Conservation (phyloP, 1,284 basidiomycete species). For the Apiotrichum porosum region DNA sequence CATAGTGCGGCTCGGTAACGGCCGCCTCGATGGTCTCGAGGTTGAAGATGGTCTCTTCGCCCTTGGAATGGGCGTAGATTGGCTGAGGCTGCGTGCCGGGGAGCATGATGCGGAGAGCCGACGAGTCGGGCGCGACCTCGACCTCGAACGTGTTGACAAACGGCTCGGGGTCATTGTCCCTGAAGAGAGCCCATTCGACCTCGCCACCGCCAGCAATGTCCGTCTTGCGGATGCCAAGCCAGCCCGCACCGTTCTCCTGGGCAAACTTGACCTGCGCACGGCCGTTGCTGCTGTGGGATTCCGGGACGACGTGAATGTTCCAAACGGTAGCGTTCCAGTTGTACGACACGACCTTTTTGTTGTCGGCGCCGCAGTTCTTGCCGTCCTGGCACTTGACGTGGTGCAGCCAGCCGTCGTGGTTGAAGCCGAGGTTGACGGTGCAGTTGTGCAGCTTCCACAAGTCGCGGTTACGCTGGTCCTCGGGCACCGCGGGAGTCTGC, state of each 20-base stretch:
- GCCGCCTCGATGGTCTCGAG: constrained; percentile 9
- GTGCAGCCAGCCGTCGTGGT: constrained; percentile 35
- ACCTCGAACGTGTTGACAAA: constrained; percentile 29
- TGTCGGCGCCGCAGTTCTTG: constrained; percentile 30
- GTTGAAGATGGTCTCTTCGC: constrained; percentile 5
- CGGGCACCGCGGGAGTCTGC: constrained; percentile 8
- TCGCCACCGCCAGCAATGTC: constrained; percentile 11
- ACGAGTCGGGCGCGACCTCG: constrained; percentile 33
- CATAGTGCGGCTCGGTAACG: constrained; percentile 20
- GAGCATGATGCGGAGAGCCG: constrained; percentile 32
- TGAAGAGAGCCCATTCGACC: constrained; percentile 29
- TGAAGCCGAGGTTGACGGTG: constrained; percentile 42
- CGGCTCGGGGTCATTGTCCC: constrained; percentile 13
- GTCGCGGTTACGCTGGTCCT: constrained; percentile 37
- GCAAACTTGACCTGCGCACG: constrained; percentile 24
- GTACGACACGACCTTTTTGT: constrained; percentile 28
- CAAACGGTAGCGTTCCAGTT: constrained; percentile 43
- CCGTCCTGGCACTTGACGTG: constrained; percentile 45
- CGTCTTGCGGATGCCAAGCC: constrained; percentile 28
- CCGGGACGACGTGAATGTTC: constrained; percentile 18
- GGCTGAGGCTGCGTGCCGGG: constrained; percentile 27
- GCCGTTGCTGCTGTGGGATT: constrained; percentile 11
- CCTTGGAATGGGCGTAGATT: constrained; percentile 12
- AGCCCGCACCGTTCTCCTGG: constrained; percentile 39
- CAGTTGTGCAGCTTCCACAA: constrained; percentile 40